Evolutionary conservation across 169 alveolate species (phyloP).

Genomic region (Plasmodium vivax): DNA sequence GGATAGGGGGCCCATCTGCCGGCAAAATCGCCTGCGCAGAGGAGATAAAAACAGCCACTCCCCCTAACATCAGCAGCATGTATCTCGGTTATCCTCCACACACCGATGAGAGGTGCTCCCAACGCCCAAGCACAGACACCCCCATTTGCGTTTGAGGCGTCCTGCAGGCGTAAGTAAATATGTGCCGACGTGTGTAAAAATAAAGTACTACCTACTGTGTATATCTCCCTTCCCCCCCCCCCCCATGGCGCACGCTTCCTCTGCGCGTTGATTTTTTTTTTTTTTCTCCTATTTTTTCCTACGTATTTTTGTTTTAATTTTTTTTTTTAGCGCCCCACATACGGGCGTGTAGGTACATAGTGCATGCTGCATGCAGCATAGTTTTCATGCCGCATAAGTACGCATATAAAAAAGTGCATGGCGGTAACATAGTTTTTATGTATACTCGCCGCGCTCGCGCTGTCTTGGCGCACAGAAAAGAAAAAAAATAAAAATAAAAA

Average conservation of each 20-base stretch:
- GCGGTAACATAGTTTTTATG: neutral
- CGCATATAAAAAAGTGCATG: neutral
- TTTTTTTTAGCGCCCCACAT: neutral
- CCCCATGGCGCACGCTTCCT: neutral
- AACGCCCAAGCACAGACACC: neutral
- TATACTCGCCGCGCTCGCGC: neutral
- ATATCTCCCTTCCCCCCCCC: neutral
- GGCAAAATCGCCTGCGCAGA: neutral
- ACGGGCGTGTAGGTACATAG: neutral
- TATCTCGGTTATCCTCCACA: neutral
- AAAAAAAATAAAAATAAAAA: too few species aligned
- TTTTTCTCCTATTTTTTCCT: neutral
- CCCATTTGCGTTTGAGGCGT: neutral
- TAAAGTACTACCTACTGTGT: neutral
- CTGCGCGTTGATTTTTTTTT: neutral
- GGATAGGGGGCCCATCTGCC: neutral
- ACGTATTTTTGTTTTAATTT: neutral
- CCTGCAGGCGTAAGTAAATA: neutral
- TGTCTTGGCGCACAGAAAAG: neutral
- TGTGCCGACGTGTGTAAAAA: neutral
- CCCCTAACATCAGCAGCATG: neutral
- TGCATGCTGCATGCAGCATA: neutral
- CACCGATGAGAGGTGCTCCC: neutral
- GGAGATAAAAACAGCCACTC: neutral
- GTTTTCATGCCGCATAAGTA: neutral